These are phyloP conservation scores for Exophiala bonariae DNA, from an alignment of 2,329 filamentous ascomycete genomes.

Conservation along the genomic window DNA sequence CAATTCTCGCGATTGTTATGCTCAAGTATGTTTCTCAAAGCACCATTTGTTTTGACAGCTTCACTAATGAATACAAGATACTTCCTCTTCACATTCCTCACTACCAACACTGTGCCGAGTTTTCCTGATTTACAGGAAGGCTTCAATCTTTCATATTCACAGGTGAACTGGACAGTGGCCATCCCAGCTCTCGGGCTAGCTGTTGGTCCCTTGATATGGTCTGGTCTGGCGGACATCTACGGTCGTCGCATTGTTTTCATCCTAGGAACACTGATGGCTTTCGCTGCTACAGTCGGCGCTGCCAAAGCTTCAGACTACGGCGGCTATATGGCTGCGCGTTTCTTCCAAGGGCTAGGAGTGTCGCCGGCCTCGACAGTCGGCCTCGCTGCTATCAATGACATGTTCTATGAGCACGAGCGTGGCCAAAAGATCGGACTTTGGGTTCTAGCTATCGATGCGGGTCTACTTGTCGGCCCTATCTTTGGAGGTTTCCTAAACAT, in stretches of 20 bases:
- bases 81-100: constrained; percentile 61
- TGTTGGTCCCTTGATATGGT: constrained; percentile 53
- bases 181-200: constrained; percentile 53
- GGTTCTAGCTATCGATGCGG: constrained; percentile 57
- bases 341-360: constrained; percentile 59
- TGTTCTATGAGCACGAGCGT: constrained; percentile 59
- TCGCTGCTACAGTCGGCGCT: constrained; percentile 44
- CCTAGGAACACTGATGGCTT: constrained; percentile 42
- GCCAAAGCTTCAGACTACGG: constrained; percentile 43
- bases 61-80: constrained; percentile 38
- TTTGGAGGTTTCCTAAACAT: constrained; percentile 55
- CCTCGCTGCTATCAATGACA: constrained; percentile 53
- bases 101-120: constrained; percentile 57
- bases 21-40: constrained; percentile 41
- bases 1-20: constrained; percentile 55
- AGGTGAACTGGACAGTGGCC: constrained; percentile 58
- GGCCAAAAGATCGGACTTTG: constrained; percentile 58
- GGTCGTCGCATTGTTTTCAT: constrained; percentile 54
- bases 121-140: constrained; percentile 51
- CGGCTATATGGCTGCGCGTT: constrained; percentile 59
- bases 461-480: constrained; percentile 51
- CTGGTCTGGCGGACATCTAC: constrained; percentile 52
- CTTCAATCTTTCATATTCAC: constrained; percentile 46
- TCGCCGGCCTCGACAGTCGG: constrained; percentile 57
- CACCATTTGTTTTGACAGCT: not conserved